A percentile compares a stretch with the other conserved stretches of the same genome.
These are phyloP conservation scores for Colletotrichum falcatum DNA, from an alignment of 2,329 filamentous ascomycete species.

Conservation along the genomic window DNA sequence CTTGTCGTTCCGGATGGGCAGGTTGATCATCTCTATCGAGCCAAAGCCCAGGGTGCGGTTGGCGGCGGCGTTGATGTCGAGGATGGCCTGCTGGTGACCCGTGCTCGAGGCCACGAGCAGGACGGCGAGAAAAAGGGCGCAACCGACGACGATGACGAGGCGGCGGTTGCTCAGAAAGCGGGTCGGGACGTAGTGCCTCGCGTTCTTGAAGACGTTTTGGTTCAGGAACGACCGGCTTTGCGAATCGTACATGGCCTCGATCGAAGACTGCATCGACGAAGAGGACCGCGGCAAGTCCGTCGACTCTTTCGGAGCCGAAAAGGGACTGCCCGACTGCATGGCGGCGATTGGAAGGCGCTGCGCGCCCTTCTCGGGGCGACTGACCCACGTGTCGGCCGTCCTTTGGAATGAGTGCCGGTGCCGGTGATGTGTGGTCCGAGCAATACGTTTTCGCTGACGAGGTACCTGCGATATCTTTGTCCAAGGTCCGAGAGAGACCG, in stretches of 20 bases:
- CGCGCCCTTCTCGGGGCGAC: neutral
- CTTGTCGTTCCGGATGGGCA: constrained; percentile 45
- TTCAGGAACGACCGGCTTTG: constrained; percentile 18
- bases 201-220: constrained; percentile 5
- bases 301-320: constrained; percentile 9
- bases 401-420: neutral
- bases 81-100: neutral
- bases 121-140: neutral
- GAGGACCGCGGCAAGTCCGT: constrained; percentile 19
- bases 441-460: neutral
- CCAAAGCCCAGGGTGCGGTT: constrained; percentile 46
- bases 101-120: constrained; percentile 1
- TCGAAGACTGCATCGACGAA: constrained; percentile 19
- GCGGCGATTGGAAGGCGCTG: neutral
- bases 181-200: neutral
- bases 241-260: neutral
- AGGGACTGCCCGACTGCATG: constrained; percentile 6
- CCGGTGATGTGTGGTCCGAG: neutral
- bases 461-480: neutral
- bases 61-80: constrained; percentile 38
- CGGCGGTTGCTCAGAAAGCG: constrained; percentile 25
- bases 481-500: neutral
- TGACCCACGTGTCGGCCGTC: neutral
- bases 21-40: constrained; percentile 46
- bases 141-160: neutral